phyloP scores from a whole-genome alignment of 352 stramenopile species.

The Phytophthora kernoviae region DNA sequence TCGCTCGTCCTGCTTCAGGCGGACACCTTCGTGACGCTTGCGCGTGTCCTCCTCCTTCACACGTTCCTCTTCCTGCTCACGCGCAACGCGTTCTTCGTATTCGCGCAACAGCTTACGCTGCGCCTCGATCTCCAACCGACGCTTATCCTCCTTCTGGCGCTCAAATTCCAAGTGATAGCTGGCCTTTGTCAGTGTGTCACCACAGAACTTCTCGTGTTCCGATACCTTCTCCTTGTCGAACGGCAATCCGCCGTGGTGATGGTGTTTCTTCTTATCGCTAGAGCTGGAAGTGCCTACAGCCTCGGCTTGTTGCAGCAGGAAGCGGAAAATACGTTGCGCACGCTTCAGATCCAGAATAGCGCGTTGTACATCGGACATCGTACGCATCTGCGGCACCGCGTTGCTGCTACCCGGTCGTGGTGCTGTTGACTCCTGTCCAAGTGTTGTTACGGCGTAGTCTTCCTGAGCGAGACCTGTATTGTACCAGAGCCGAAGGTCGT shows the following conservation, averaged over 20 bases:
- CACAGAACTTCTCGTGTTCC: conserved; percentile 89
- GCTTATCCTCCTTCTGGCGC: conserved; percentile 86
- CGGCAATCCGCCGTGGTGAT: conserved; percentile 44
- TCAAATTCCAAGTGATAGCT: conserved; percentile 91
- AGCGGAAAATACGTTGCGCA: conserved; percentile 84
- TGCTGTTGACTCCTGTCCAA: conserved; percentile 70
- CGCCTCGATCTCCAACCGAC: conserved; percentile 78
- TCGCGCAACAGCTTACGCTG: conserved; percentile 82
- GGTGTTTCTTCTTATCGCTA: conserved; percentile 65
- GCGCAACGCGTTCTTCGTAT: conserved; percentile 79
- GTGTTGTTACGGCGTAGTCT: conserved; percentile 85
- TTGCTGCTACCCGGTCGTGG: conserved; percentile 42
- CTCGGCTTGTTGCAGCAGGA: conserved; percentile 76
- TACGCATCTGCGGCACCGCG: conserved; percentile 59
- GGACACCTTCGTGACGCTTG: conserved; percentile 66
- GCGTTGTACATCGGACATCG: conserved; percentile 89
- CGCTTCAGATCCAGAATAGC: conserved; percentile 86
- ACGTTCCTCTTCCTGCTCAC: conserved; percentile 58
- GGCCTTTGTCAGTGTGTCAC: conserved; percentile 85
- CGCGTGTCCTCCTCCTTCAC: conserved; percentile 65
- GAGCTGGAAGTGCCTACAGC: conserved; percentile 18
- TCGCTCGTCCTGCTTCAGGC: conserved; percentile 85
- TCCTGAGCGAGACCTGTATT: conserved; percentile 87
- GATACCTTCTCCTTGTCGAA: conserved; percentile 90
- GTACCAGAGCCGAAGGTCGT: conserved; percentile 85